Conservation (phyloP, 2,329 filamentous ascomycete genomes). For the Fusarium brevicatenulatum region DNA sequence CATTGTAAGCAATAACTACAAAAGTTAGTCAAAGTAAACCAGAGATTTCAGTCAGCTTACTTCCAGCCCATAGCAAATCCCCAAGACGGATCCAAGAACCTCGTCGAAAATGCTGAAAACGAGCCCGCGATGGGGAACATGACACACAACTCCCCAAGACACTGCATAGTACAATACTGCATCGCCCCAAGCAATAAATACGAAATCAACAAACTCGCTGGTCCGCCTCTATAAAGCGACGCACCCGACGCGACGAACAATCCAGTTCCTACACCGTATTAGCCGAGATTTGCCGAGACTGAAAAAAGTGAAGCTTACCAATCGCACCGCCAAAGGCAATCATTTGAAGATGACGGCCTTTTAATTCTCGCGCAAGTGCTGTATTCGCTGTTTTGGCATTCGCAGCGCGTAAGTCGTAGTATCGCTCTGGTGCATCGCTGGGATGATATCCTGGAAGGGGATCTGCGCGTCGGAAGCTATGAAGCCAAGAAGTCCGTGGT, state of each 20-base stretch:
- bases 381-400: conserved; percentile 81
- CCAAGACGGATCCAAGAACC: conserved; percentile 94
- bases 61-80: conserved; percentile 97
- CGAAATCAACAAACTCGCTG: conserved; percentile 79
- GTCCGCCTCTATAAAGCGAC: conserved; percentile 78
- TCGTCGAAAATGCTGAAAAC: conserved; percentile 92
- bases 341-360: conserved; percentile 92
- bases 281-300: background rate
- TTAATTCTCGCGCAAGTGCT: conserved; percentile 79
- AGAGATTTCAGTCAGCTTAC: conserved; percentile 54
- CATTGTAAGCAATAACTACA: conserved; percentile 84
- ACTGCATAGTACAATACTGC: conserved; percentile 92
- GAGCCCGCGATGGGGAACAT: conserved; percentile 91
- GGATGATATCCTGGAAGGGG: conserved; percentile 29
- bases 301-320: conserved; percentile 56
- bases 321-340: conserved; percentile 96
- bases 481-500: conserved; percentile 18
- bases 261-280: conserved; percentile 69
- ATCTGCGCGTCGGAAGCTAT: conserved; percentile 39
- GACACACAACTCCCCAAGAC: conserved; percentile 90
- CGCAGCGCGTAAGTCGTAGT: conserved; percentile 65
- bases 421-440: conserved; percentile 50
- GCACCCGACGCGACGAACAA: conserved; percentile 86
- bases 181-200: conserved; percentile 83
- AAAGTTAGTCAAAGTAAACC: background rate